phyloP scores from a whole-genome alignment of 805 yeast genomes.

The Schizosaccharomyces japonicus region DNA sequence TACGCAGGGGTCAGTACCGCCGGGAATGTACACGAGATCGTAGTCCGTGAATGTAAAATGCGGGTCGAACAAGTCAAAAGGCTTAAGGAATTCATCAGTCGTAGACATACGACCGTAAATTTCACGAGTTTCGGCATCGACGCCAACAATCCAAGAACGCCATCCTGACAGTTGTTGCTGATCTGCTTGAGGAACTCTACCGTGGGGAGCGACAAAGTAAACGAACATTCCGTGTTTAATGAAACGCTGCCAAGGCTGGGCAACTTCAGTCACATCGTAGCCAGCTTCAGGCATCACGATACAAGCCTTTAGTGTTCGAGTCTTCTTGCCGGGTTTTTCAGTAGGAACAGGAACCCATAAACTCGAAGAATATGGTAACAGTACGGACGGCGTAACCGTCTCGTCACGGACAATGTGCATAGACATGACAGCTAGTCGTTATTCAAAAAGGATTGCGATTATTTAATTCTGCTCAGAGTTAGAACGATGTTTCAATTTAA shows the following conservation, averaged over 20 bases:
- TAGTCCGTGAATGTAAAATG: not conserved
- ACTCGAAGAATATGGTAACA: not conserved
- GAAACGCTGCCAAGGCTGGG: not conserved
- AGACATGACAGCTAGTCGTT: no score
- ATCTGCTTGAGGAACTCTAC: not conserved
- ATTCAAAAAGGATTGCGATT: no score
- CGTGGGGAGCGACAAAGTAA: not conserved
- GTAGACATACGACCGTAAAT: not conserved
- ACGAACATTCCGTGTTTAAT: not conserved
- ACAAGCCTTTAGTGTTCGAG: not conserved
- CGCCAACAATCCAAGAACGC: not conserved
- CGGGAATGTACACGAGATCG: not conserved
- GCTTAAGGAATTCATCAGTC: not conserved
- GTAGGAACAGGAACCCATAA: conserved; percentile 1
- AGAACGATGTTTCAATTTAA: no score
- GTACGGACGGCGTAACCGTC: not conserved
- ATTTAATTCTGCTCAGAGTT: no score
- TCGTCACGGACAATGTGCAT: conserved; percentile 1
- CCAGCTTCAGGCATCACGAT: not conserved
- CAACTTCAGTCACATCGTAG: conserved; percentile 1
- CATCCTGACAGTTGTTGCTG: not conserved
- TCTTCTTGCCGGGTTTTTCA: not conserved
- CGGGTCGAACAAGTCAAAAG: not conserved
- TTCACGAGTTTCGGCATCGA: not conserved
- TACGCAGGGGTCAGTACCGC: not conserved